Percentiles rank a stretch among this genome's conserved stretches.
phyloP scores from a whole-genome alignment of 2,329 filamentous ascomycete genomes.

The Penicillium sp. region DNA sequence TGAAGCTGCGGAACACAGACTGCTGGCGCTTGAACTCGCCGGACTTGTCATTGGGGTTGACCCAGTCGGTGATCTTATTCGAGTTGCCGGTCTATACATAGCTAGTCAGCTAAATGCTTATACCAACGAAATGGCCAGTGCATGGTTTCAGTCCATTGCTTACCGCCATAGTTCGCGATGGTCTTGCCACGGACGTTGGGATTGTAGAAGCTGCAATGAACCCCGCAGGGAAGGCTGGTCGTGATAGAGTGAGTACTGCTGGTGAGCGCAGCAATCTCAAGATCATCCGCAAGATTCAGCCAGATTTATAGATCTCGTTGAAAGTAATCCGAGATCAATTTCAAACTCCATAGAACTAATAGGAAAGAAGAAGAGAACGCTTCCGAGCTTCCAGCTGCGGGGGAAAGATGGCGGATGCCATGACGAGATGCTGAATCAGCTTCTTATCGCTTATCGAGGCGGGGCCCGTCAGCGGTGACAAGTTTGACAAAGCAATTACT shows the following conservation, averaged over 20 bases:
- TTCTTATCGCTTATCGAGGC: conserved; percentile 6
- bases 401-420: conserved; percentile 14
- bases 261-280: conserved; percentile 23
- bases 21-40: conserved; percentile 92
- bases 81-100: conserved; percentile 28
- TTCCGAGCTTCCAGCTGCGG: conserved; percentile 11
- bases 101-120: background rate
- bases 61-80: conserved; percentile 77
- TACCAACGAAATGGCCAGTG: background rate
- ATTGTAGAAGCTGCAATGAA: conserved; percentile 12
- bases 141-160: conserved; percentile 1
- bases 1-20: conserved; percentile 78
- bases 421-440: conserved; percentile 26
- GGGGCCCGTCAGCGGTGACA: conserved; percentile 18
- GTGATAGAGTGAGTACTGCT: conserved; percentile 23
- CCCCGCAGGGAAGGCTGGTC: conserved; percentile 13
- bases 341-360: background rate
- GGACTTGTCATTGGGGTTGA: conserved; percentile 70
- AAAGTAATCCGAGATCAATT: background rate
- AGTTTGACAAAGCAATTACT: conserved; percentile 28
- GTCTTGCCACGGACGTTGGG: conserved; percentile 23
- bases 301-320: conserved; percentile 13
- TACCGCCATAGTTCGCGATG: conserved; percentile 38
- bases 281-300: conserved; percentile 26
- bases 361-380: background rate